These are phyloP conservation scores for Botrytis galanthina DNA, from an alignment of 2,329 filamentous ascomycete species.

Conservation along the genomic window DNA sequence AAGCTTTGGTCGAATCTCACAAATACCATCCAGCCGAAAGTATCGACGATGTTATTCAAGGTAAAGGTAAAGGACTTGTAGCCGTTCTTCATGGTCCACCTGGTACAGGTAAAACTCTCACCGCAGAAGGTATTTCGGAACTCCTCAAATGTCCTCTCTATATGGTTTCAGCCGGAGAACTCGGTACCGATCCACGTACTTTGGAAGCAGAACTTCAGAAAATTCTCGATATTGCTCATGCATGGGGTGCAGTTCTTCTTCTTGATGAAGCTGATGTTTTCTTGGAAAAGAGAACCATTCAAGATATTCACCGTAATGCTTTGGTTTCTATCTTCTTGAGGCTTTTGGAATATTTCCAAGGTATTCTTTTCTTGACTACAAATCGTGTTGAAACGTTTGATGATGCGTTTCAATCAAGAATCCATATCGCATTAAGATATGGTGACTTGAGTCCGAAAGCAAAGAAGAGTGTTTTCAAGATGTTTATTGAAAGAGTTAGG, in stretches of 20 bases:
- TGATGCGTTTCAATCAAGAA: constrained; percentile 83
- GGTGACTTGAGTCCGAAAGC: constrained; percentile 70
- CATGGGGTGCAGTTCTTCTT: constrained; percentile 81
- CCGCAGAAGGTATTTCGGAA: constrained; percentile 82
- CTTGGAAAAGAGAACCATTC: constrained; percentile 76
- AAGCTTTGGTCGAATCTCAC: constrained; percentile 79
- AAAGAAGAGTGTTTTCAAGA: constrained; percentile 76
- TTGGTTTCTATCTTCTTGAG: constrained; percentile 85
- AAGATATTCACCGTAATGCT: constrained; percentile 81
- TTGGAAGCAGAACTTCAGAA: constrained; percentile 77
- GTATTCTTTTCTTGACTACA: constrained; percentile 85
- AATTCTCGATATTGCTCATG: constrained; percentile 81
- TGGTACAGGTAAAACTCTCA: constrained; percentile 85
- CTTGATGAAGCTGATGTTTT: constrained; percentile 86
- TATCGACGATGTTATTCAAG: constrained; percentile 78
- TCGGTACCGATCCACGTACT: constrained; percentile 72
- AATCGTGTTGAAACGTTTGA: constrained; percentile 88
- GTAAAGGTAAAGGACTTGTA: constrained; percentile 84
- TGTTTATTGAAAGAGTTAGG: constrained; percentile 74
- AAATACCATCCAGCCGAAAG: constrained; percentile 78
- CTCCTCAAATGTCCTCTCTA: constrained; percentile 79
- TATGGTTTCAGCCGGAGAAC: constrained; percentile 77
- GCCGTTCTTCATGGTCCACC: constrained; percentile 80
- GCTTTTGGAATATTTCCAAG: constrained; percentile 86
- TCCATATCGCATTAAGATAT: constrained; percentile 78